Conservation (phyloP, 1,284 basidiomycete genomes). For the Lentinula novae-zelandiae region DNA sequence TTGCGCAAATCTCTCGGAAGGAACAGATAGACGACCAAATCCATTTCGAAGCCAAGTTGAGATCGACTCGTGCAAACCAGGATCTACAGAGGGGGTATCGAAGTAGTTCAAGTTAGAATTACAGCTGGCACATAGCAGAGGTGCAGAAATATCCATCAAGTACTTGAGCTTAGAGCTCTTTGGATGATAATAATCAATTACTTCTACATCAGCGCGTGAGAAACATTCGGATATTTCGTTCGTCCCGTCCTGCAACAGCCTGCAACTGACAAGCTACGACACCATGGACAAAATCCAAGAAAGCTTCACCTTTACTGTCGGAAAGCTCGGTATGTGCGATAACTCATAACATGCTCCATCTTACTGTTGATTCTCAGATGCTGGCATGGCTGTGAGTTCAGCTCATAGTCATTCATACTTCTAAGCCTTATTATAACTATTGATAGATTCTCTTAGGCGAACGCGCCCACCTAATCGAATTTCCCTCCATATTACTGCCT, state of each 20-base stretch:
- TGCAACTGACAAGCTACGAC: background rate
- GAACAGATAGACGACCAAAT: background rate
- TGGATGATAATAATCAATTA: no score
- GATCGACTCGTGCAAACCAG: background rate
- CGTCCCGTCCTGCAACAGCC: background rate
- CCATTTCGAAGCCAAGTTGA: background rate
- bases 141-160: background rate
- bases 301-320: slow-evolving; percentile 67
- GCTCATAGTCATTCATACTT: background rate
- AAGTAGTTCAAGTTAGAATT: background rate
- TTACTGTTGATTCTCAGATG: slow-evolving; percentile 42
- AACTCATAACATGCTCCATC: slow-evolving; percentile 1
- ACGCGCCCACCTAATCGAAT: slow-evolving; percentile 92
- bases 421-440: slow-evolving; percentile 7
- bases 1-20: background rate
- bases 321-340: slow-evolving; percentile 56
- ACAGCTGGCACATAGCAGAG: background rate
- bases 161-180: no score
- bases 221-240: background rate
- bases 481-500: slow-evolving; percentile 89
- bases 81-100: background rate
- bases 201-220: background rate
- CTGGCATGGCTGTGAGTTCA: slow-evolving; percentile 75
- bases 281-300: slow-evolving; percentile 32
- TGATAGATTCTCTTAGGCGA: slow-evolving; percentile 84